phyloP scores from a whole-genome alignment of 2,329 filamentous ascomycete species.

The Annulohypoxylon truncatum region DNA sequence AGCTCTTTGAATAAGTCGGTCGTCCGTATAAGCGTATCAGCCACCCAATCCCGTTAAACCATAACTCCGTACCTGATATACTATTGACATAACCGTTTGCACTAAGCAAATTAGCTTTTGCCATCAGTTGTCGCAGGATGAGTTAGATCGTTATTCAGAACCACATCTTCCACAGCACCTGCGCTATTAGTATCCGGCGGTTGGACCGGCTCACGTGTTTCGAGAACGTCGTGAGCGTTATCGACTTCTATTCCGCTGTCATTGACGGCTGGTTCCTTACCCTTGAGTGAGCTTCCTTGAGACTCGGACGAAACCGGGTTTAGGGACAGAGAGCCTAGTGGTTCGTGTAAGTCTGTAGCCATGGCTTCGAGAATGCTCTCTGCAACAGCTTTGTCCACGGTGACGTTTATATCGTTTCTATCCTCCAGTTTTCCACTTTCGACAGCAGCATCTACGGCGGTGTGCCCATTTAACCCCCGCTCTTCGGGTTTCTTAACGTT shows the following conservation, averaged over 20 bases:
- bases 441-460: constrained; percentile 13
- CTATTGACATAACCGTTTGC: background rate
- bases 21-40: background rate
- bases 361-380: constrained; percentile 50
- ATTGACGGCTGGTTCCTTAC: constrained; percentile 41
- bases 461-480: constrained; percentile 32
- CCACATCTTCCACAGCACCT: background rate
- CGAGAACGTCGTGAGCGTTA: constrained; percentile 1
- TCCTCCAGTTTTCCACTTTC: background rate
- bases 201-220: background rate
- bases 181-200: background rate
- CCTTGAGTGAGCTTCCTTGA: constrained; percentile 37
- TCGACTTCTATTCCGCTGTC: constrained; percentile 31
- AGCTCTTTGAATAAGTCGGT: background rate
- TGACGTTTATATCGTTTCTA: constrained; percentile 25
- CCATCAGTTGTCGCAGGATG: background rate
- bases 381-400: constrained; percentile 45
- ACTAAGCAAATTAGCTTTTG: background rate
- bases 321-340: constrained; percentile 22
- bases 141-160: background rate
- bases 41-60: background rate
- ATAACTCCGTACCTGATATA: constrained; percentile 12
- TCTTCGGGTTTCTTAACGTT: constrained; percentile 21
- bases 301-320: constrained; percentile 11
- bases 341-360: constrained; percentile 44